Conservation (phyloP, 306 rosid genomes). For the Vigna reflexopilosa region DNA sequence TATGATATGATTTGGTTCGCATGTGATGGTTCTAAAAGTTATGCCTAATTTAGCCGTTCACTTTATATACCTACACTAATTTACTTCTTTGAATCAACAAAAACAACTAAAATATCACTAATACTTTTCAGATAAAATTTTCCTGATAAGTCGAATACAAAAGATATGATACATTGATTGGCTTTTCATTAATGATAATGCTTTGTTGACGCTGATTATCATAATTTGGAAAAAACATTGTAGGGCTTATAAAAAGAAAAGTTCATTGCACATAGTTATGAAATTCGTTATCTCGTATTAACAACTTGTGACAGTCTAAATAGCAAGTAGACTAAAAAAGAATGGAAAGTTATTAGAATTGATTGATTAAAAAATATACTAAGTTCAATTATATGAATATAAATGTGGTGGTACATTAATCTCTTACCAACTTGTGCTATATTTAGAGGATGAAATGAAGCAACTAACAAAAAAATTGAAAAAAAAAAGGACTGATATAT, state of each 20-base stretch:
- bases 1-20: no score
- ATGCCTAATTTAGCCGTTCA: no score
- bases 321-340: background rate
- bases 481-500: background rate
- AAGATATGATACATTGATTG: no score
- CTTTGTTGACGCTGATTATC: background rate
- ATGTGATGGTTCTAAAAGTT: no score
- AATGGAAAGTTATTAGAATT: background rate
- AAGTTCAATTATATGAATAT: background rate
- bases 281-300: background rate
- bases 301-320: background rate
- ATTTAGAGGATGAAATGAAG: constrained; percentile 1
- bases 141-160: no score
- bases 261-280: no score
- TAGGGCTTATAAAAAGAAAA: no score
- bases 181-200: no score
- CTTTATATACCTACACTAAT: no score
- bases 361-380: background rate
- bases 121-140: no score
- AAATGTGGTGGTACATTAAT: background rate
- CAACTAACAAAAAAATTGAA: background rate
- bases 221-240: background rate
- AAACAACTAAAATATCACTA: background rate
- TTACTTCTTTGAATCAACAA: background rate
- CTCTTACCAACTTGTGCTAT: background rate